These are phyloP conservation scores for Candida pseudoglaebosa DNA, from an alignment of 805 yeast genomes.

Conservation along the genomic window DNA sequence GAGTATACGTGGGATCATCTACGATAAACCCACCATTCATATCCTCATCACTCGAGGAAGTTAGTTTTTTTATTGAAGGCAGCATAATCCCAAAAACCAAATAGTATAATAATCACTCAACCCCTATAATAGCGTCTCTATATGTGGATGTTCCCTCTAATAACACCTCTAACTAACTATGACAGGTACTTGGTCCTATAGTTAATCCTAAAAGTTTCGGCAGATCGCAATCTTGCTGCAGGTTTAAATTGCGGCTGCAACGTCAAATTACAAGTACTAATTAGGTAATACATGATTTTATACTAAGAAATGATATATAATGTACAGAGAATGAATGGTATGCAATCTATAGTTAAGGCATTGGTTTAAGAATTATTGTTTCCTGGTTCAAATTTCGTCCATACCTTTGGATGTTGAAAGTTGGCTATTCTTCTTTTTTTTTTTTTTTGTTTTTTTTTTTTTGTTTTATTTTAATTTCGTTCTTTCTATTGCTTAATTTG, in stretches of 20 bases:
- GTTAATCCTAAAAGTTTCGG: background rate
- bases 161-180: background rate
- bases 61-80: background rate
- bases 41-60: constrained; percentile 2
- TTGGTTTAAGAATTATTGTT: too few species aligned
- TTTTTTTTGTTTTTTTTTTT: too few species aligned
- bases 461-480: too few species aligned
- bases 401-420: too few species aligned
- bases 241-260: background rate
- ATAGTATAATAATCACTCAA: background rate
- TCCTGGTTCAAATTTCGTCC: too few species aligned
- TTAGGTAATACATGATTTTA: background rate
- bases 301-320: too few species aligned
- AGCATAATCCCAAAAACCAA: background rate
- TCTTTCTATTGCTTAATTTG: too few species aligned
- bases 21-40: constrained; percentile 40
- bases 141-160: background rate
- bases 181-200: too few species aligned
- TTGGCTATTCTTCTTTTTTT: too few species aligned
- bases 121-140: too few species aligned
- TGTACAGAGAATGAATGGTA: background rate
- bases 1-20: constrained; percentile 29
- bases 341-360: too few species aligned
- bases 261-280: background rate
- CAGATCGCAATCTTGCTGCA: background rate